A percentile compares a stretch with the other conserved stretches of the same genome.
Conservation (phyloP, 306 rosid species). For the Glycyrrhiza uralensis region DNA sequence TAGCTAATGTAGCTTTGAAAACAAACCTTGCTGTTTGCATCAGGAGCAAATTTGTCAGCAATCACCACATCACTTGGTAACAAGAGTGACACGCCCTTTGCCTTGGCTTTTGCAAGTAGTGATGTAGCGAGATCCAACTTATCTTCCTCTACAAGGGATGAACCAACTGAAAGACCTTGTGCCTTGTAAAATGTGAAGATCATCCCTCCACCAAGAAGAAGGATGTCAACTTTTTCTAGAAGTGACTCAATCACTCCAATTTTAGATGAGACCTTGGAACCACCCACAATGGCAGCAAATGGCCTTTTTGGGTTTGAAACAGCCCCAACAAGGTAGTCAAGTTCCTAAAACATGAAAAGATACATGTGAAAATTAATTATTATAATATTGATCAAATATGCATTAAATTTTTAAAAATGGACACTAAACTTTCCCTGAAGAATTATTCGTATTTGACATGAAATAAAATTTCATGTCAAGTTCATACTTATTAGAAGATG, state of each 20-base stretch:
- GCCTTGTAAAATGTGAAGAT: slow-evolving; percentile 99
- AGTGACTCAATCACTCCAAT: slow-evolving; percentile 97
- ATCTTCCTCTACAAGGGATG: slow-evolving; percentile 96
- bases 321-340: slow-evolving; percentile 99
- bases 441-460: not conserved
- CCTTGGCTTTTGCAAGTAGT: slow-evolving; percentile 84
- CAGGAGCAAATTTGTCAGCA: slow-evolving; percentile 98
- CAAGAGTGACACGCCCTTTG: slow-evolving; percentile 93
- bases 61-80: slow-evolving; percentile 86
- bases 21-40: slow-evolving; percentile 97
- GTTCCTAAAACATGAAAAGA: slow-evolving; percentile 60
- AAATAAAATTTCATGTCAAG: slow-evolving; percentile 3
- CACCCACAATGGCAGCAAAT: slow-evolving; percentile 99
- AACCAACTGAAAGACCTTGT: slow-evolving; percentile 95
- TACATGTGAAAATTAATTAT: not conserved
- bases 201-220: slow-evolving; percentile 99
- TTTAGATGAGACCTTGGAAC: slow-evolving; percentile 97
- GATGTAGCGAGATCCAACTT: slow-evolving; percentile 86
- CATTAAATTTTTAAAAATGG: not conserved
- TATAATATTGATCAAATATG: not conserved
- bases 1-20: slow-evolving; percentile 24
- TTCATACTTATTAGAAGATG: not conserved
- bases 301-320: slow-evolving; percentile 93
- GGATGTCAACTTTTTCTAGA: slow-evolving; percentile 78
- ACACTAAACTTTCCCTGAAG: not conserved